A percentile compares a stretch with the other conserved stretches of the same genome.
Conservation (phyloP, 768 basidiomycete genomes). For the Cystobasidium onofrii region DNA sequence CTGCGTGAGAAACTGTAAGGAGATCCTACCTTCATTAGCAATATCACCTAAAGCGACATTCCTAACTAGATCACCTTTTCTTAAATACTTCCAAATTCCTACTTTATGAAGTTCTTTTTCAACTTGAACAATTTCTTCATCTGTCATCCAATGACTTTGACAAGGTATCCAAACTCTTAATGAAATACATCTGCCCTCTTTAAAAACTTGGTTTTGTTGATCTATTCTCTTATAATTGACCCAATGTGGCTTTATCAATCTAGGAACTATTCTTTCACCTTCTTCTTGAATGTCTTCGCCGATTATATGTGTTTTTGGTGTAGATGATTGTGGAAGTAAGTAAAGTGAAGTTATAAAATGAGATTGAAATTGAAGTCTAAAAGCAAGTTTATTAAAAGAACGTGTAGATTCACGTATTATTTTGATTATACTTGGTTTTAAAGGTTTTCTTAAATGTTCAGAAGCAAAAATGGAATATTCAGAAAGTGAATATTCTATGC, state of each 20-base stretch:
- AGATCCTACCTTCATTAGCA: conserved; percentile 36
- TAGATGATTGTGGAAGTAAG: too few species aligned
- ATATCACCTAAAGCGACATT: conserved; percentile 36
- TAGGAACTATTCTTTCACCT: not conserved
- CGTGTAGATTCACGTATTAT: conserved; percentile 36
- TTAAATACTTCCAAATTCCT: conserved; percentile 4
- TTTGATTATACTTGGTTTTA: not conserved
- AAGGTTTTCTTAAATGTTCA: conserved; percentile 48
- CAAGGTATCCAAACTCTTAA: conserved; percentile 41
- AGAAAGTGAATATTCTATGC: not conserved
- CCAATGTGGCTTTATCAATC: conserved; percentile 3
- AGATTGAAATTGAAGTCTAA: conserved; percentile 36
- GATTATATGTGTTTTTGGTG: too few species aligned
- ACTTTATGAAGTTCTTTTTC: conserved; percentile 32
- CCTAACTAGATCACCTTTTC: conserved; percentile 37
- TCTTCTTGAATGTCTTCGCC: too few species aligned
- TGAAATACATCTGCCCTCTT: conserved; percentile 34
- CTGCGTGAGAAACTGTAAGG: not conserved
- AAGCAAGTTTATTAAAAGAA: conserved; percentile 37
- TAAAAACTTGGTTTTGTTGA: conserved; percentile 26
- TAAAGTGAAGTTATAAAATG: not conserved
- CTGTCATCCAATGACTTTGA: conserved; percentile 37
- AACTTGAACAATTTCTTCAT: conserved; percentile 39
- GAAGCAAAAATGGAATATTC: conserved; percentile 34
- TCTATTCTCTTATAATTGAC: not conserved